Conservation (phyloP, 2,329 filamentous ascomycete genomes). For the Dothiorella sarmentorum region DNA sequence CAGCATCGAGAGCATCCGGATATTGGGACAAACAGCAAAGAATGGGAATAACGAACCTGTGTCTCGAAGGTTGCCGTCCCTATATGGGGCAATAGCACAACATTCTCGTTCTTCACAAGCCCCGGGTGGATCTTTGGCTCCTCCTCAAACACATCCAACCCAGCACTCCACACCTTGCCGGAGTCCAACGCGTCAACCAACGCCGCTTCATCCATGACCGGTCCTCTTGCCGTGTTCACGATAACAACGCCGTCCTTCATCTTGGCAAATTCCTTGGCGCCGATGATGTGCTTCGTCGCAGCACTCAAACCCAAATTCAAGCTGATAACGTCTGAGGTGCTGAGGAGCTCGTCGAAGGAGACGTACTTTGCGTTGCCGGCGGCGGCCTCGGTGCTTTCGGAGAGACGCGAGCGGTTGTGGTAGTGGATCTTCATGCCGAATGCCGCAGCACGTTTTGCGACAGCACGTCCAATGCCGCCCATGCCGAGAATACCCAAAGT, state of each 20-base stretch:
- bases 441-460: conserved; percentile 47
- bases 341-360: conserved; percentile 53
- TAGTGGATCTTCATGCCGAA: conserved; percentile 60
- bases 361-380: conserved; percentile 51
- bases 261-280: conserved; percentile 46
- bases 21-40: too few relatives aligned
- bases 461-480: conserved; percentile 56
- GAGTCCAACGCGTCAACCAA: conserved; percentile 52
- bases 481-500: conserved; percentile 57
- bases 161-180: conserved; percentile 53
- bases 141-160: conserved; percentile 57
- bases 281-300: conserved; percentile 53
- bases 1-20: too few relatives aligned
- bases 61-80: conserved; percentile 60
- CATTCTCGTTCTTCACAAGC: conserved; percentile 47
- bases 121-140: conserved; percentile 55
- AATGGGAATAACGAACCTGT: conserved; percentile 38
- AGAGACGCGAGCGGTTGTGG: conserved; percentile 50
- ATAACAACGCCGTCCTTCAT: conserved; percentile 58
- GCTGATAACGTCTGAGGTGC: conserved; percentile 53
- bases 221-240: conserved; percentile 57
- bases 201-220: conserved; percentile 55
- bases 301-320: conserved; percentile 52
- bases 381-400: conserved; percentile 34
- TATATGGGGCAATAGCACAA: conserved; percentile 58